phyloP scores from a whole-genome alignment of 495 filamentous ascomycete species.

The Ramalina peruviana region DNA sequence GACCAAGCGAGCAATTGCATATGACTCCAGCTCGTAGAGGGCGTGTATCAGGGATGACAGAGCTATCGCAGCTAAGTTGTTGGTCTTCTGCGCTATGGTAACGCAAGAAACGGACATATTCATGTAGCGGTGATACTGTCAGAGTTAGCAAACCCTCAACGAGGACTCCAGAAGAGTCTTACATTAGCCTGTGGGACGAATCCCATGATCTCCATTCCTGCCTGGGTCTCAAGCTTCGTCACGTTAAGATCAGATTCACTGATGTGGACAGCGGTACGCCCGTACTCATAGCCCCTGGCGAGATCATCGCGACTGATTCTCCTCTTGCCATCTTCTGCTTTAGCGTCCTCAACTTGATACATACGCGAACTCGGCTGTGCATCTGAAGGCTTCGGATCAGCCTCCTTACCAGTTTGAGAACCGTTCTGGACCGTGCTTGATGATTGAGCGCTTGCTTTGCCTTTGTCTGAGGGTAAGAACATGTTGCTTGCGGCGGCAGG shows the following conservation, averaged over 20 bases:
- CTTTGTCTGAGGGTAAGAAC: conserved; percentile 35
- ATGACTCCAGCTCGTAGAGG: conserved; percentile 71
- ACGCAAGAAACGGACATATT: conserved; percentile 66
- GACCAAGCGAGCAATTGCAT: conserved; percentile 78
- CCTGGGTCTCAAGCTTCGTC: conserved; percentile 62
- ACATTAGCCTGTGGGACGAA: conserved; percentile 69
- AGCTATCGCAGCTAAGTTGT: conserved; percentile 63
- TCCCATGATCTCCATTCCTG: conserved; percentile 67
- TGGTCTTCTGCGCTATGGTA: conserved; percentile 56
- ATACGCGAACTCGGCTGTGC: conserved; percentile 55
- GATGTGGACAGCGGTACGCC: conserved; percentile 81
- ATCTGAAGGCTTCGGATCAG: conserved; percentile 34
- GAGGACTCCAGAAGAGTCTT: conserved; percentile 6
- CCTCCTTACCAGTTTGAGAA: conserved; percentile 1
- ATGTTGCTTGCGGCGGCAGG: conserved; percentile 65
- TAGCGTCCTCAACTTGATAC: conserved; percentile 67
- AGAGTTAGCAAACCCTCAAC: conserved; percentile 6
- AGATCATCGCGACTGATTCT: conserved; percentile 76
- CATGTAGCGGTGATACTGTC: conserved; percentile 60
- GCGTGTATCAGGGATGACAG: conserved; percentile 85
- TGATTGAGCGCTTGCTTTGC: conserved; percentile 30
- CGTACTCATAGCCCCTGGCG: conserved; percentile 89
- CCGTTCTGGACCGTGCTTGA: no score
- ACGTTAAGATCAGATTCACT: conserved; percentile 69
- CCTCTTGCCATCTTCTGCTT: conserved; percentile 61